These are phyloP conservation scores for Lactarius quietus DNA, from an alignment of 768 basidiomycete genomes.

Conservation along the genomic window DNA sequence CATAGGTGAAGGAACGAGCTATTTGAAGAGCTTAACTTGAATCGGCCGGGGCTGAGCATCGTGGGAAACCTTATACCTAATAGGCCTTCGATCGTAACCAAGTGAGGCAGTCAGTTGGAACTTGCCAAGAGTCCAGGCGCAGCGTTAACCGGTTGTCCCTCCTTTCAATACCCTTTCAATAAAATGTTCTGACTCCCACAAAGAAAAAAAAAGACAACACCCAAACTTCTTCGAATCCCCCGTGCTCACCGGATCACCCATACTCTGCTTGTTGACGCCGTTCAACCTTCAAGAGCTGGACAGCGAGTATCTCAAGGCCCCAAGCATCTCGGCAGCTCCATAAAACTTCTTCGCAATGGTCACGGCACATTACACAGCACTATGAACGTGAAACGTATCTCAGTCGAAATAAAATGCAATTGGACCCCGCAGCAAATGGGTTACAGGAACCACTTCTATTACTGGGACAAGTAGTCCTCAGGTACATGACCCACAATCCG, in stretches of 20 bases:
- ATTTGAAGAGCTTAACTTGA: constrained; percentile 22
- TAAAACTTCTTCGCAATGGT: not conserved
- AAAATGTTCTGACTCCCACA: not conserved
- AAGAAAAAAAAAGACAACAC: not conserved
- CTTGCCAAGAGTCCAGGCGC: not conserved
- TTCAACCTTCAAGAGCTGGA: not conserved
- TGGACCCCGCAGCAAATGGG: not conserved
- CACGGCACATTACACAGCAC: not conserved
- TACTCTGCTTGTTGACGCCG: not conserved
- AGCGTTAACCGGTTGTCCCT: not conserved
- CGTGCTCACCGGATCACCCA: constrained; percentile 9
- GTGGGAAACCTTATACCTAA: constrained; percentile 10
- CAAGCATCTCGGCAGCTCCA: not conserved
- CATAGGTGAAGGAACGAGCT: constrained; percentile 1
- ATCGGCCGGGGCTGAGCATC: not conserved
- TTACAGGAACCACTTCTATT: not conserved
- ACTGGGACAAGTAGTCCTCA: not conserved
- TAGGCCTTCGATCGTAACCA: constrained; percentile 1
- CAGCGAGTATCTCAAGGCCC: not conserved
- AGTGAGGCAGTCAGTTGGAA: not conserved
- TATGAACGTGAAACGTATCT: not conserved
- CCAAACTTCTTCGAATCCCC: not conserved
- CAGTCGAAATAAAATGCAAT: not conserved
- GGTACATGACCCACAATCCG: not conserved
- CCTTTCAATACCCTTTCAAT: not conserved